Evolutionary conservation across 1,139 yeast genomes (phyloP).

Genomic region (Chernovozyma aurita): DNA sequence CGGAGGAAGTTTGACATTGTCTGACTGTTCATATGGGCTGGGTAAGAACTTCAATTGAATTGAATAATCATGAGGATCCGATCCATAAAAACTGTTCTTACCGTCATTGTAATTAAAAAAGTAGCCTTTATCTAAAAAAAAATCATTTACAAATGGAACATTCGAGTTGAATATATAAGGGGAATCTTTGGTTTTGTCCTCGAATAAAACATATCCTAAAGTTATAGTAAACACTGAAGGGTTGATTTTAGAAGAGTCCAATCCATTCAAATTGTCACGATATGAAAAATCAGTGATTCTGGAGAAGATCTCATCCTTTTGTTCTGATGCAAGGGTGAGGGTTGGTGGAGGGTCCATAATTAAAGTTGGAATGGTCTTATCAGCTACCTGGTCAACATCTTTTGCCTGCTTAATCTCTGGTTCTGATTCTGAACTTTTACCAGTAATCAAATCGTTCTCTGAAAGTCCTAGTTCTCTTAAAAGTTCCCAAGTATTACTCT

Average conservation of each 20-base stretch:
- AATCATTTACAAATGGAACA: conserved; percentile 37
- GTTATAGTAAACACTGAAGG: conserved; percentile 32
- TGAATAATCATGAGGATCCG: conserved; percentile 33
- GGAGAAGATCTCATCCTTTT: conserved; percentile 1
- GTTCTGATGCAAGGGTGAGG: not conserved
- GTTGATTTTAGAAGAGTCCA: conserved; percentile 6
- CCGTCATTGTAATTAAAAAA: not conserved
- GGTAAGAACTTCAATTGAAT: conserved; percentile 51
- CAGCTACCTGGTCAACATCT: not conserved
- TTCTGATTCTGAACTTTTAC: not conserved
- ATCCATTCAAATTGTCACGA: conserved; percentile 14
- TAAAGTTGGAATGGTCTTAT: not conserved
- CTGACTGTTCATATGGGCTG: conserved; percentile 25
- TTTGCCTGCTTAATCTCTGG: not conserved
- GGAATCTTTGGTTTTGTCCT: conserved; percentile 9
- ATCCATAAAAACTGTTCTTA: not conserved
- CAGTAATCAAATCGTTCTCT: conserved; percentile 4
- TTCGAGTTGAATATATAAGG: conserved; percentile 37
- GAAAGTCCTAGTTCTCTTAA: conserved; percentile 19
- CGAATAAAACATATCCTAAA: conserved; percentile 33
- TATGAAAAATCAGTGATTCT: conserved; percentile 17
- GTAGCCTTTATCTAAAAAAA: conserved; percentile 19
- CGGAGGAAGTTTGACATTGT: conserved; percentile 39
- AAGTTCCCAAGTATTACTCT: conserved; percentile 18
- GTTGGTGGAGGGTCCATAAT: not conserved